A percentile compares a stretch with the other conserved stretches of the same genome.
These are phyloP conservation scores for Tolypocladium tundrense DNA, from an alignment of 2,329 filamentous ascomycete species.

Conservation along the genomic window DNA sequence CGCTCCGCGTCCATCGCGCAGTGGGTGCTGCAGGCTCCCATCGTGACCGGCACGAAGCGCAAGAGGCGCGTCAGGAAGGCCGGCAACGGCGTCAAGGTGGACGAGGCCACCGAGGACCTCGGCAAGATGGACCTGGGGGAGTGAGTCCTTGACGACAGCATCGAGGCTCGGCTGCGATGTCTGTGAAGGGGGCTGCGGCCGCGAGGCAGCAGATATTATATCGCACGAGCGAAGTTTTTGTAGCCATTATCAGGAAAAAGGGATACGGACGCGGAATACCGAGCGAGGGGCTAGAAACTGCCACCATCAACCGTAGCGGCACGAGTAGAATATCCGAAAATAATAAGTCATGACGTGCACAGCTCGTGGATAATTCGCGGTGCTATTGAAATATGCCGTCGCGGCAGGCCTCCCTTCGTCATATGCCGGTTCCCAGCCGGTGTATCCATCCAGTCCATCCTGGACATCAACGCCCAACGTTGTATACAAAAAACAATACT, in stretches of 20 bases:
- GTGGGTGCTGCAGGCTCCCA: conserved; percentile 56
- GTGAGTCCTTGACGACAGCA: background rate
- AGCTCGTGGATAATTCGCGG: background rate
- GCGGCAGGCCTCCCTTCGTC: background rate
- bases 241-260: background rate
- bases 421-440: background rate
- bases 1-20: conserved; percentile 57
- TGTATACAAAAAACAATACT: background rate
- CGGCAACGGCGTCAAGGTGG: background rate
- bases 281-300: background rate
- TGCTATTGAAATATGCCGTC: background rate
- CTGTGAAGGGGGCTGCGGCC: background rate
- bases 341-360: background rate
- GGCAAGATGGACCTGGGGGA: conserved; percentile 2
- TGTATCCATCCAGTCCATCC: background rate
- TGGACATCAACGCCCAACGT: background rate
- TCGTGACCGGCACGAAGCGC: conserved; percentile 25
- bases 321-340: background rate
- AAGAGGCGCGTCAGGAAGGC: conserved; percentile 23
- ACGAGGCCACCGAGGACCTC: background rate
- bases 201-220: background rate
- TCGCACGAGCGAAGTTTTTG: background rate
- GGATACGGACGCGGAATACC: background rate
- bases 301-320: background rate
- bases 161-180: background rate